Evolutionary conservation across 805 yeast species (phyloP), one percentile per base, ranked within the genome.

Genomic region (Blastobotrys muscicola): DNA sequence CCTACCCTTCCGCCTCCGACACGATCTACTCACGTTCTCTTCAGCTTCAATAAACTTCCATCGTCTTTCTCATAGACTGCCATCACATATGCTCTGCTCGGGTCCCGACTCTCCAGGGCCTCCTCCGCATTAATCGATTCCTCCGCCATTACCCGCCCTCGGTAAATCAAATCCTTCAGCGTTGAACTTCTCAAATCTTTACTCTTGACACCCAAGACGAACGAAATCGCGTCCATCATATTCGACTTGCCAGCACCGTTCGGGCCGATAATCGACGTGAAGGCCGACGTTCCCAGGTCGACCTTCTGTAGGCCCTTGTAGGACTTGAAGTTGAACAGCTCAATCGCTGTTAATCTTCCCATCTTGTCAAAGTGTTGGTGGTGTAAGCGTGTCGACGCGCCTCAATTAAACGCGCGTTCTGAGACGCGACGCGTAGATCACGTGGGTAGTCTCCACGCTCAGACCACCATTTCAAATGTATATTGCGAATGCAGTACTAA

Each of bases 161-260:
- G 71, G 58, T 86, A 86, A 1, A 90, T 76, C 57, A 92, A 70
- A 51, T 90, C 97, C 40, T 72, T 75, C 55, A 86, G 61, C 44
- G 76, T 75, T 9, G 71, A 67, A 1, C 96, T 85, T 53, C 98
- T 74, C 46, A 92, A 68, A 45, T 84, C 89, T 12, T 71, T 65
- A 14, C 86, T 74, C 52, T 82, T 70, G 39, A 90, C 78, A 20
- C 98, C 98, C 32, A 92, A 70, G 7, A 90, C 97, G 61, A 92
- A 92, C 14, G 96, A 82, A 38, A 92, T 82, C 31, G 98, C 97
- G 60, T 92, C 98, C 83, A 92, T 89, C 78, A 92, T 83, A 58
- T 92, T 92, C 35, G 95, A 84, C 65, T 92, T 92, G 6, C 98
- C 98, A 0, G 97, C 83, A 30, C 98, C 98, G 70, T 92, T 92